Evolutionary conservation across 2,329 filamentous ascomycete genomes (phyloP).

Genomic region (Monosporascus cannonballus): DNA sequence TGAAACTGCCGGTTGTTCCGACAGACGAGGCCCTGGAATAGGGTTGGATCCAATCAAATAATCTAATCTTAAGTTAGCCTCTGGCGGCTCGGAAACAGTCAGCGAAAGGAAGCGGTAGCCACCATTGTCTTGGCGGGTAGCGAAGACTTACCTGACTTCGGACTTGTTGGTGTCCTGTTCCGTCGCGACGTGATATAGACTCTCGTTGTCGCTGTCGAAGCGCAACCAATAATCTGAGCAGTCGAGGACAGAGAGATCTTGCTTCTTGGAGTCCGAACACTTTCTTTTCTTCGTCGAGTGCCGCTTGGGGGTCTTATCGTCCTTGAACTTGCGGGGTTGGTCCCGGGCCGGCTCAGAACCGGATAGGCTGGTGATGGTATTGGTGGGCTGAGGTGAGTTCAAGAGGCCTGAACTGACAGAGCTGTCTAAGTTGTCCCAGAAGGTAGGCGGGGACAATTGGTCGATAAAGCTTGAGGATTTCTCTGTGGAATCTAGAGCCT

Average conservation of each 20-base stretch:
- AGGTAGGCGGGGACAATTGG: constrained; percentile 25
- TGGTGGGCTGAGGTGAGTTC: constrained; percentile 22
- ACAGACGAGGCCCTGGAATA: constrained; percentile 22
- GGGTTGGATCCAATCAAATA: constrained; percentile 12
- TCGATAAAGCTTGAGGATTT: constrained; percentile 24
- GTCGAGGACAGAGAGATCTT: constrained; percentile 26
- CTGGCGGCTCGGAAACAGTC: neutral
- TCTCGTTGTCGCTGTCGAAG: constrained; percentile 30
- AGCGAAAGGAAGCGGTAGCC: neutral
- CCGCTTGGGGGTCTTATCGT: constrained; percentile 17
- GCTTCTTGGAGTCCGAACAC: constrained; percentile 23
- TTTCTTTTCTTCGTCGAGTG: constrained; percentile 22
- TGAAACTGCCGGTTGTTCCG: constrained; percentile 24
- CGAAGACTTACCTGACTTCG: constrained; percentile 19
- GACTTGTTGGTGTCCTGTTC: constrained; percentile 12
- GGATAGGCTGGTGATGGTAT: constrained; percentile 20
- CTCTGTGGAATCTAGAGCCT: constrained; percentile 25
- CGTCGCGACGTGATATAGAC: constrained; percentile 15
- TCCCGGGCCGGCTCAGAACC: constrained; percentile 21
- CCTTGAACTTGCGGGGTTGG: constrained; percentile 19
- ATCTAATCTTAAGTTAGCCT: neutral
- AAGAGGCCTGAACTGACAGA: constrained; percentile 22
- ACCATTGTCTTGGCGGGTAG: neutral
- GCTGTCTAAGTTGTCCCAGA: constrained; percentile 28
- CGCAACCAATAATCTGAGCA: constrained; percentile 31